These are phyloP conservation scores for Xylaria sp. DNA, from an alignment of 2,329 filamentous ascomycete species.

Conservation along the genomic window DNA sequence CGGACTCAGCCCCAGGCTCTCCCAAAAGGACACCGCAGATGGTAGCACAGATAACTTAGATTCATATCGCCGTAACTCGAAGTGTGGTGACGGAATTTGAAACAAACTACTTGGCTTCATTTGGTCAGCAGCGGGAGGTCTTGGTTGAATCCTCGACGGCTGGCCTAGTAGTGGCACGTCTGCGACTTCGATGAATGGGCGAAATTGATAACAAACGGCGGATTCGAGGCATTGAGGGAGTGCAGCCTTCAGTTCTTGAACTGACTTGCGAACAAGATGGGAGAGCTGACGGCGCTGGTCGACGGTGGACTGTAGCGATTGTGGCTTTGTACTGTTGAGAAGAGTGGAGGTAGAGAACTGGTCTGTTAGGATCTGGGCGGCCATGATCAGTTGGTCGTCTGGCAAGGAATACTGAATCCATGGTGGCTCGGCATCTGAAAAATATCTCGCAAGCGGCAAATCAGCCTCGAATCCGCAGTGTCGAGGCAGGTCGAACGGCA, in stretches of 20 bases:
- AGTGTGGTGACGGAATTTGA: constrained; percentile 67
- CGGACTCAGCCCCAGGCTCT: constrained; percentile 74
- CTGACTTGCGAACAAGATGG: constrained; percentile 49
- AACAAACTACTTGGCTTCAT: constrained; percentile 59
- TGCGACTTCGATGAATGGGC: constrained; percentile 58
- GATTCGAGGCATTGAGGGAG: constrained; percentile 50
- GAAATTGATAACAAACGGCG: constrained; percentile 46
- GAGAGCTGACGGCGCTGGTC: constrained; percentile 46
- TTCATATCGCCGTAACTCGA: constrained; percentile 73
- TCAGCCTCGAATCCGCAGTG: constrained; percentile 54
- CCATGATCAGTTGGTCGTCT: constrained; percentile 65
- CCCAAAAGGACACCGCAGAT: constrained; percentile 78
- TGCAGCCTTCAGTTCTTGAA: constrained; percentile 50
- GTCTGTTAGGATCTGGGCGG: constrained; percentile 72
- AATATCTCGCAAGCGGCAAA: constrained; percentile 56
- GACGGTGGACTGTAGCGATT: constrained; percentile 36
- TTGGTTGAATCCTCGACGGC: constrained; percentile 54
- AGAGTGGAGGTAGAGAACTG: constrained; percentile 62
- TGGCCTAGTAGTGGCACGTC: constrained; percentile 59
- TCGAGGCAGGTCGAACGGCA: constrained; percentile 53
- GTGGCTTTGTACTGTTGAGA: constrained; percentile 32
- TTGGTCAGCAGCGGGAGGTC: constrained; percentile 51
- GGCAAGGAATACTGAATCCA: constrained; percentile 48
- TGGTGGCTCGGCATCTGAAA: constrained; percentile 61
- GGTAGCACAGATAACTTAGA: constrained; percentile 73